A percentile compares a stretch with the other conserved stretches of the same genome.
phyloP scores from a whole-genome alignment of 768 basidiomycete genomes.

The Mycena epipterygia region DNA sequence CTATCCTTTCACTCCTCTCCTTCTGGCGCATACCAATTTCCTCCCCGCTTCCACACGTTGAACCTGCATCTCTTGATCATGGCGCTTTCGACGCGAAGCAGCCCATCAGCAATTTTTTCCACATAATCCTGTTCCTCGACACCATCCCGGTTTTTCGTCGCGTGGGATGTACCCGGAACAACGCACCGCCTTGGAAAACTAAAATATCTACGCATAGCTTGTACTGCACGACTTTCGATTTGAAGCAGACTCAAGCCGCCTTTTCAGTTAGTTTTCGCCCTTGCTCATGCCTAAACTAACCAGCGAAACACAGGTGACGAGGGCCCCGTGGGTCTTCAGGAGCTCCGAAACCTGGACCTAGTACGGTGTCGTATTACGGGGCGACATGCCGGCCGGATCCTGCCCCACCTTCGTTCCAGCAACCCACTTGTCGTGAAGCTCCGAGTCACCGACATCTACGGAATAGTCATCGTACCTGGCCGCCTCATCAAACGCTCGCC shows the following conservation, averaged over 20 bases:
- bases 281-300: not conserved
- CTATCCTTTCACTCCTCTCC: not conserved
- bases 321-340: not conserved
- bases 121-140: not conserved
- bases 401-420: not conserved
- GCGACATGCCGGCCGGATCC: not conserved
- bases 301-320: not conserved
- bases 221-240: not conserved
- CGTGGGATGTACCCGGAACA: not conserved
- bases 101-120: not conserved
- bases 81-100: too few species aligned
- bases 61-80: not conserved
- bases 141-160: conserved; percentile 1
- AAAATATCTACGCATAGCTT: conserved; percentile 14
- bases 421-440: not conserved
- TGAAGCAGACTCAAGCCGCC: not conserved
- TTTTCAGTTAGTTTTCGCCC: not conserved
- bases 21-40: not conserved
- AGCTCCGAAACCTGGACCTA: not conserved
- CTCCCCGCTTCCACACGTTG: not conserved
- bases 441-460: not conserved
- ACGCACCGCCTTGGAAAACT: not conserved
- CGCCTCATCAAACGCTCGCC: not conserved
- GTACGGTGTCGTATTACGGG: not conserved
- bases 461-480: not conserved